Evolutionary conservation across 257 asterid genomes (phyloP), one percentile per base, ranked within the genome.

Genomic region (Solanum tarapatanum): DNA sequence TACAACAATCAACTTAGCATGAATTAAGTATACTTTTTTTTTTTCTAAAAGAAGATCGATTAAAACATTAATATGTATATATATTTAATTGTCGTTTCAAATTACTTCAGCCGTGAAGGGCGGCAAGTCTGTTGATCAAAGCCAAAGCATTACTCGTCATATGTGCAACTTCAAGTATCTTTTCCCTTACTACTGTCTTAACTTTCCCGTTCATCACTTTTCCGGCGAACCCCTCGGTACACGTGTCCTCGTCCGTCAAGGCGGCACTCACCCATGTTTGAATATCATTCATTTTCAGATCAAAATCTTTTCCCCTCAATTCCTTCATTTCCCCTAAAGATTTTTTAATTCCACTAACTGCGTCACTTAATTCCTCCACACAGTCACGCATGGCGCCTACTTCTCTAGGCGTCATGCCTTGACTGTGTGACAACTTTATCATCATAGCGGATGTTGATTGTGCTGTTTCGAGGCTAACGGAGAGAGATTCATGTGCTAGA

Each of bases 221-320:
- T 48, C 84, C 90, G 11, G 12, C 68, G n/a, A 91, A 93, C 30
- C 91, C 95, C 32, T 93, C 95, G 30, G 88, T 86, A 89, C 94
- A 93, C 2, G 95, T 93, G 9, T 88, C 92, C 19, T 90, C 92
- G 32, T 91, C 91, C 0, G 95, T 93, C 68, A 93, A 55, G 51
- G 95, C 95, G 6, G 93, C 95, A 24, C 95, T 93, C 0, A 91
- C 95, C 95, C 95, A 93, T 8, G 95, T 93, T 62, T 91, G 88
- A 13, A 91, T 79, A 77, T 93, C 92, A 37, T 11, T 88, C 83
- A 93, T 93, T 33, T 69, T 87, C 4, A 85, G 12, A 11, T 13
- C 85, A 68, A 90, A 91, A 2, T 85, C 62, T 0, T 88, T 36
- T 1, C 93, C 92, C 7, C 12, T 86, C 9, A 87, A n/a, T 0